Evolutionary conservation across 192 early-diverging fungal species (phyloP), one percentile per base, ranked within the genome.

Genomic region (Podila epigama): DNA sequence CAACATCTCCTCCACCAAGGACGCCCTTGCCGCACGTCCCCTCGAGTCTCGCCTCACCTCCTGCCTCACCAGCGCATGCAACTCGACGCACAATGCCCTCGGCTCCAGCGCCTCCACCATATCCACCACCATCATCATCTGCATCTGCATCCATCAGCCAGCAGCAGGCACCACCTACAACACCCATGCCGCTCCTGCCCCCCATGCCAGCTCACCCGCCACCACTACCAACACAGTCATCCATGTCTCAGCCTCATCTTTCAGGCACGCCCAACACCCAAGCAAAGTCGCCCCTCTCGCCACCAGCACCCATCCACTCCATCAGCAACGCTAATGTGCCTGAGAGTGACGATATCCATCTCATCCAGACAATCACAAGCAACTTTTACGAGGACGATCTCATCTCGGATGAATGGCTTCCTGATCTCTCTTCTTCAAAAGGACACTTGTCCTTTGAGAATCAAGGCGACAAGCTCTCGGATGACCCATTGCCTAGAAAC

Each of bases 321-420:
- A 27, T 39, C 58, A 16, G 59, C 62, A 32, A 22, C n/a, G 44
- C 44, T 22, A 48, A 48, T 22, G 44, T 10, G n/a, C n/a, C n/a
- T n/a, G n/a, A n/a, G n/a, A n/a, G n/a, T n/a, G 63, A 72, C 36
- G 58, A 60, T 25, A 59, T 52, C 7, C 27, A n/a, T n/a, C 31
- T 41, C 5, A 44, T 41, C 25, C 37, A 28, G n/a, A 35, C 48
- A 40, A 40, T 50, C 60, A 51, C 39, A 39, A 61, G 40, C 27
- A 52, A 33, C 12, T 75, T 68, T 36, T 75, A 68, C 51, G 72
- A 66, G 13, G 65, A 63, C 18, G 72, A 68, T 13, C 41, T 58
- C 5, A 59, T 68, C 27, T 51, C 59, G 13, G 72, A 75, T 50
- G 65, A 75, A 18, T 75, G 72, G 72, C 60, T 75, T 9, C 65